Percentiles rank a stretch among this genome's conserved stretches.
Conservation (phyloP, 306 rosid species). For the Sicyos baderoa region DNA sequence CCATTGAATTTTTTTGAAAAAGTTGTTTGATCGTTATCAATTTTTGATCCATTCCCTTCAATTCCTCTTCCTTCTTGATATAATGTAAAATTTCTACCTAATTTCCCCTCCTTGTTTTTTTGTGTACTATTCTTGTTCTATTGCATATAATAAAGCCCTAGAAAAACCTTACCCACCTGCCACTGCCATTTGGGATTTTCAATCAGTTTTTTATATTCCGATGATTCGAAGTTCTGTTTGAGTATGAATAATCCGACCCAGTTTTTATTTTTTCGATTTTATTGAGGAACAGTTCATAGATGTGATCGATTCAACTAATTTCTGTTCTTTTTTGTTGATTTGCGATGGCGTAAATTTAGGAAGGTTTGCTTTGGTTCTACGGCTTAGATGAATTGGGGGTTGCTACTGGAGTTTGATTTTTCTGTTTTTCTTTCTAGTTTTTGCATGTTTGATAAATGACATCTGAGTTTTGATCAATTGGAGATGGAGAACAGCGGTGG, state of each 20-base stretch:
- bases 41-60: background rate
- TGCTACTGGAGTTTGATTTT: background rate
- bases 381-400: constrained; percentile 4
- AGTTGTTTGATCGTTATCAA: background rate
- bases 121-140: background rate
- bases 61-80: background rate
- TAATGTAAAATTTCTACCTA: background rate
- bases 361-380: constrained; percentile 8
- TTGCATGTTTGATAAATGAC: constrained; percentile 11
- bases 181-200: background rate
- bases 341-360: constrained; percentile 1
- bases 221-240: constrained; percentile 16
- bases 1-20: background rate
- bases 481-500: constrained; percentile 60
- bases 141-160: constrained; percentile 35
- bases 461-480: constrained; percentile 32
- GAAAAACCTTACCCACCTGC: constrained; percentile 10
- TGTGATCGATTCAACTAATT: constrained; percentile 18
- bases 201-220: constrained; percentile 5
- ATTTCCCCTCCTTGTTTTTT: background rate
- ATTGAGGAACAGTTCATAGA: constrained; percentile 5
- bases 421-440: background rate
- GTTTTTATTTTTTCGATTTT: constrained; percentile 1
- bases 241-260: background rate
- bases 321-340: background rate